Evolutionary conservation across 768 basidiomycete species (phyloP), one percentile per base, ranked within the genome.

Genomic region (Tulasnella sp.): DNA sequence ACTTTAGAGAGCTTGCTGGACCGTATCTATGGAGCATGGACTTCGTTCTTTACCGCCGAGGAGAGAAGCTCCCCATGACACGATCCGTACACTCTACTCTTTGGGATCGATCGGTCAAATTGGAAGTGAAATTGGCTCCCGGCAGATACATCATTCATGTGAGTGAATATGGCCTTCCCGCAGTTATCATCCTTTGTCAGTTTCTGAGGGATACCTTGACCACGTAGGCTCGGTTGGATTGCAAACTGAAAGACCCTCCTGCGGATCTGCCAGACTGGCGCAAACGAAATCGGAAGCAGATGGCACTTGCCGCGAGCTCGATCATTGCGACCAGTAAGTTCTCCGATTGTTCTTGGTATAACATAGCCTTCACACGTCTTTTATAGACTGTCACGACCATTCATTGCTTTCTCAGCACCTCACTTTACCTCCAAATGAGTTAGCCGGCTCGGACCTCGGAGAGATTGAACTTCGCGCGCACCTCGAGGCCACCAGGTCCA

Each of bases 1-100:
- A 88, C 82, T 90, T 88, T 83, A 83, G 84, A 27, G 89, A 89
- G 68, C 84, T 90, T 71, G 82, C 88, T 0, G 88, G 88, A 9
- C 85, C 83, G 39, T 86, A 86, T 19, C 81, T 81, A 39, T 90
- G 89, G 89, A 86, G 85, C 21, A 84, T 90, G 78, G 89, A 90
- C 77, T 90, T 90, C 80, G 83, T 85, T 8, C 84, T 90, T 1
- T 88, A 88, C 82, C 88, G 88, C 80, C 85, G 87, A 62, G 48
- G 21, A 8, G 68, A 44, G 19, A 42, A 39, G 3, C 31, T 44
- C 16, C 42, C 78, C 36, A 68, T 79, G 16, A 71, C 40, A 9
- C 27, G 46, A 27, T 71, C 78, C 2, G 42, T 73, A 14, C 83
- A 84, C 68, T 82, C 83, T 18, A 80, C 78, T 1, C 81, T 82